Conservation (phyloP, 306 rosid species). For the Acacia crassicarpa region DNA sequence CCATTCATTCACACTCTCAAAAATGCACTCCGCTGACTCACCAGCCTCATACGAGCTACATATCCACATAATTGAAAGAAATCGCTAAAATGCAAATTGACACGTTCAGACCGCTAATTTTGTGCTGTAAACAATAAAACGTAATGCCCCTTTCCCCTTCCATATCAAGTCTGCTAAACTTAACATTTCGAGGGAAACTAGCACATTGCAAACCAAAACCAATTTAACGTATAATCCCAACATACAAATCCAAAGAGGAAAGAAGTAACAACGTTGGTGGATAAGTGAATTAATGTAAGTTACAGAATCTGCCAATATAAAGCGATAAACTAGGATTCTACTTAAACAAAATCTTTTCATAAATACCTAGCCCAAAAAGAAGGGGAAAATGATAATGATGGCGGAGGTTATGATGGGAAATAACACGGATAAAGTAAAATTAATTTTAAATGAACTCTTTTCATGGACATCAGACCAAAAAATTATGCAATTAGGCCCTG, state of each 20-base stretch:
- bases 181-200: conserved; percentile 19
- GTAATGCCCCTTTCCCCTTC: background rate
- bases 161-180: background rate
- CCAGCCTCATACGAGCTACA: background rate
- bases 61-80: background rate
- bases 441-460: conserved; percentile 34
- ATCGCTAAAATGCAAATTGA: background rate
- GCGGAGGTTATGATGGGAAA: conserved; percentile 25
- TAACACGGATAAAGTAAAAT: conserved; percentile 17
- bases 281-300: background rate
- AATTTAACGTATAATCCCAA: background rate
- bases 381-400: background rate
- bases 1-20: background rate
- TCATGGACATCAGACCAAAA: conserved; percentile 37
- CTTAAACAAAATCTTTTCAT: conserved; percentile 23
- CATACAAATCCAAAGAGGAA: background rate
- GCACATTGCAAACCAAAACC: background rate
- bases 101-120: background rate
- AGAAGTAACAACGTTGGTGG: background rate
- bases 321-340: background rate
- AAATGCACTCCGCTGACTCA: background rate
- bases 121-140: background rate
- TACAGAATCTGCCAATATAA: conserved; percentile 24
- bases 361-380: conserved; percentile 15
- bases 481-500: conserved; percentile 69